Evolutionary conservation across 2,329 filamentous ascomycete species (phyloP), one percentile per base, ranked within the genome.

Genomic region (Stagonosporopsis cucurbitacearum): DNA sequence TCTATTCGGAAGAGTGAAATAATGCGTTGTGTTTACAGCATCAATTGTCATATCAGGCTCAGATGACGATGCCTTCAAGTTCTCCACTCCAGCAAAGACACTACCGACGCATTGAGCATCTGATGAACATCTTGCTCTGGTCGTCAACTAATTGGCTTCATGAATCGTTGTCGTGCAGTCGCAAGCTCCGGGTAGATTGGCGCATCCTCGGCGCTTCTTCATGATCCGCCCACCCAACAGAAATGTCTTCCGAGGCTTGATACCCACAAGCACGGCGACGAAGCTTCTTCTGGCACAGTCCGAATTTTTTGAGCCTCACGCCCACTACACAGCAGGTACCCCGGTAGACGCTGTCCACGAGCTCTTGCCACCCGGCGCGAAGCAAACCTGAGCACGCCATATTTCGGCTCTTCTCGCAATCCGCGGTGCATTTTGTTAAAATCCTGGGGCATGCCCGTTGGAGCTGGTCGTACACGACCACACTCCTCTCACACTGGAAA

Each of bases 201-300:
- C 47, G 42, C 42, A 35, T 50, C 25, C 37, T 51, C 53, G 53
- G 53, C 47, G 36, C 53, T 56, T 50, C 33, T 46, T 35, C n/a
- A 36, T 22, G 26, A 4, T 41, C 46, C 52, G 35, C 41, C 5
- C 43, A 48, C 54, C 44, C 49, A 57, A 57, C 54, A 52, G 32
- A 57, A 52, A 45, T 47, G 47, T 53, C 46, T 43, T 40, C 50
- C 50, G 50, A 58, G 39, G 55, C 55, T 54, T 58, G 42, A 43
- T 46, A 46, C 37, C 50, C 50, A 58, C 55, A 54, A 54, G 50
- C 46, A 54, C 50, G 55, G 55, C 36, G 39, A 20, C 36, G 46
- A 58, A 54, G 50, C 55, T 58, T 54, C 36, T 58, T 54, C 45
- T 39, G 46, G 55, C 7, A 30, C n/a, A 37, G 46, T 33, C 15